Conservation (phyloP, 2,329 filamentous ascomycete genomes). For the Colletotrichum musicola region DNA sequence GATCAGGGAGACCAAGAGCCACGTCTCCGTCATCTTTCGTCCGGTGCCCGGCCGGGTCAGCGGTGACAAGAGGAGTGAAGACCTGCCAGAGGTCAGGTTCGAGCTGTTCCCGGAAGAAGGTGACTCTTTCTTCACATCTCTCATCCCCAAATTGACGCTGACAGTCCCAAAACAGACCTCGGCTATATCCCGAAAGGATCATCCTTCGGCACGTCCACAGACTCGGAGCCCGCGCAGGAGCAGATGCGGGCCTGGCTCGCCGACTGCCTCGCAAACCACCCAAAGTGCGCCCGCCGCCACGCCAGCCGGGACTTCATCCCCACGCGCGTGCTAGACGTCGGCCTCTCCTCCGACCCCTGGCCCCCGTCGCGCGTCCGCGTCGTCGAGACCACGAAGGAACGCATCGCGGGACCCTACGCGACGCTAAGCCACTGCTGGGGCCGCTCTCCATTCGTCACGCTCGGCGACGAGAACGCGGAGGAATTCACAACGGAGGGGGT, state of each 20-base stretch:
- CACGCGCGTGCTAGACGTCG: conserved; percentile 37
- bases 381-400: neutral
- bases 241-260: conserved; percentile 35
- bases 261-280: conserved; percentile 23
- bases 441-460: neutral
- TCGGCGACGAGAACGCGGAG: conserved; percentile 11
- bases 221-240: neutral
- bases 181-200: neutral
- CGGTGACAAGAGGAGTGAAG: neutral
- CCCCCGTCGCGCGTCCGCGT: conserved; percentile 4
- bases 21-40: conserved; percentile 10
- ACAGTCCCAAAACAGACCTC: neutral
- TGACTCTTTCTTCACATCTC: neutral
- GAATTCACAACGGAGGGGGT: conserved; percentile 20
- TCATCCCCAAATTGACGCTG: neutral
- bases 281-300: conserved; percentile 27
- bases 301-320: conserved; percentile 22
- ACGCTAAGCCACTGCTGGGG: conserved; percentile 45
- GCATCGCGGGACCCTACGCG: conserved; percentile 17
- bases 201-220: neutral
- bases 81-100: conserved; percentile 16
- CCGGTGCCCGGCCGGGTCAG: neutral
- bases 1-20: conserved; percentile 14
- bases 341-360: neutral
- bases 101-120: conserved; percentile 14